Percentiles rank a stretch among this genome's conserved stretches.
phyloP scores from a whole-genome alignment of 2,329 filamentous ascomycete genomes.

The Pyrenophora seminiperda region DNA sequence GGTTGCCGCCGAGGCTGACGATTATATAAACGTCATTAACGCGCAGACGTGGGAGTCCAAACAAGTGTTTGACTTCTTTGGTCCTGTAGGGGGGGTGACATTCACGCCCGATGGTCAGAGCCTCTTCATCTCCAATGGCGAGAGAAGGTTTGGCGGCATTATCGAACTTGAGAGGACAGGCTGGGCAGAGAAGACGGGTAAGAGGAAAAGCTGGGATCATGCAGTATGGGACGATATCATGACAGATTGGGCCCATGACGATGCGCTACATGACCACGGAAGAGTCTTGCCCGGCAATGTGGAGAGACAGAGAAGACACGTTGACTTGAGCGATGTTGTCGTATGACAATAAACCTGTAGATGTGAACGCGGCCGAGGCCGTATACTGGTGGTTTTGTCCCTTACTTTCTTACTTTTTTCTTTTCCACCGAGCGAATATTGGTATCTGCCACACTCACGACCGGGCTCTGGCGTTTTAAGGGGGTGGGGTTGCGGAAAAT shows the following conservation, averaged over 20 bases:
- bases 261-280: constrained; percentile 19
- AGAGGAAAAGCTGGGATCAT: constrained; percentile 5
- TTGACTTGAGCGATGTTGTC: constrained; percentile 33
- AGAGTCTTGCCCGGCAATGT: constrained; percentile 16
- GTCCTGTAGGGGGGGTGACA: constrained; percentile 71
- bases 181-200: constrained; percentile 29
- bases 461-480: no score
- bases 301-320: constrained; percentile 29
- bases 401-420: neutral
- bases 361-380: constrained; percentile 19
- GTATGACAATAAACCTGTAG: constrained; percentile 39
- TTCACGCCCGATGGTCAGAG: constrained; percentile 71
- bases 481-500: no score
- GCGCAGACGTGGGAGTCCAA: constrained; percentile 66
- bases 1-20: constrained; percentile 75
- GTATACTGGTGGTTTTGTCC: neutral
- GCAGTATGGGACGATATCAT: constrained; percentile 14
- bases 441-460: no score
- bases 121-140: constrained; percentile 71
- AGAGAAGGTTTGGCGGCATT: constrained; percentile 69
- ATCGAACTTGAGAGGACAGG: constrained; percentile 62
- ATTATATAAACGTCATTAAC: constrained; percentile 73
- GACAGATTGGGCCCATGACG: constrained; percentile 36
- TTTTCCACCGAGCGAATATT: no score
- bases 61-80: constrained; percentile 75